These are phyloP conservation scores for Przewalskia tangutica DNA, from an alignment of 257 asterid species.

Conservation along the genomic window DNA sequence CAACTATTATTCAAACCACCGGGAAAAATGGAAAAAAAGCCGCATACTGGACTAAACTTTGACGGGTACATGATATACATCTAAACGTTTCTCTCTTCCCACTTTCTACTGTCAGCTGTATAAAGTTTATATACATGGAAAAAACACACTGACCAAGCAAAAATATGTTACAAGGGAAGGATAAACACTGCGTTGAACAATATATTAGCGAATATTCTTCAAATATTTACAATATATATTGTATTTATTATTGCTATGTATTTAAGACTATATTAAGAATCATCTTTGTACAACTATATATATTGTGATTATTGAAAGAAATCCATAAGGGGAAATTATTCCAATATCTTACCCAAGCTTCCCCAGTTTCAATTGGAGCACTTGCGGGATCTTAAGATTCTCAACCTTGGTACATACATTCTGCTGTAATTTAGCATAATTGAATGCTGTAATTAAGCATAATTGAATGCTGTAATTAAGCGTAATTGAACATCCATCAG, in stretches of 20 bases:
- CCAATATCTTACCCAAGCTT: too few species aligned
- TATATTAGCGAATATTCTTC: too few species aligned
- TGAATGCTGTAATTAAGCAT: neutral
- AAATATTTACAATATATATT: too few species aligned
- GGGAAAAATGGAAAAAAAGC: conserved; percentile 6
- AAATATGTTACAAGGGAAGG: conserved; percentile 17
- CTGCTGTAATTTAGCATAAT: neutral
- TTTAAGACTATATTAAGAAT: too few species aligned
- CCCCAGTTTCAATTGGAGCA: conserved; percentile 1
- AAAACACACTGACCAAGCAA: conserved; percentile 15
- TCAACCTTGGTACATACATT: neutral
- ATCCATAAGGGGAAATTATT: too few species aligned
- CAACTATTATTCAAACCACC: conserved; percentile 5
- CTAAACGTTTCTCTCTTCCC: conserved; percentile 5
- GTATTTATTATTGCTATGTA: too few species aligned
- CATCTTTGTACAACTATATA: too few species aligned
- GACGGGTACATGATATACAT: conserved; percentile 12
- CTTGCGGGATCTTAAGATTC: neutral
- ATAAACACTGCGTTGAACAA: conserved; percentile 1
- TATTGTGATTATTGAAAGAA: too few species aligned
- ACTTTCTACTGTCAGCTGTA: conserved; percentile 14
- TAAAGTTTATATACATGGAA: conserved; percentile 26
- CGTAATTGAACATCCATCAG: neutral
- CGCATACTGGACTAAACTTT: conserved; percentile 8
- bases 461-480: neutral